phyloP scores from a whole-genome alignment of 768 basidiomycete species.

The Leccinum longicurvipes region DNA sequence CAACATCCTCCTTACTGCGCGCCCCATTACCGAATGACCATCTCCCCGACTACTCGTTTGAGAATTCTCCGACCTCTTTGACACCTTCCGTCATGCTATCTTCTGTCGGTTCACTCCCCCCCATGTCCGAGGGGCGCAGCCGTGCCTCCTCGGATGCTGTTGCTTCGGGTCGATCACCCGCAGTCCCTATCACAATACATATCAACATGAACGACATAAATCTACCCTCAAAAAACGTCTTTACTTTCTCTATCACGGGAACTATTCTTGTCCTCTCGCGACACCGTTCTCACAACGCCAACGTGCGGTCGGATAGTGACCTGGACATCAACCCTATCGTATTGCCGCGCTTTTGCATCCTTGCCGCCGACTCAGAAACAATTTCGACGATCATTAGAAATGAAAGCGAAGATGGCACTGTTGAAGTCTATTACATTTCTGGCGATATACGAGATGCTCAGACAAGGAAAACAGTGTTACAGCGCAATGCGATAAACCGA shows the following conservation, averaged over 20 bases:
- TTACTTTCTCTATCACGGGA: constrained; percentile 66
- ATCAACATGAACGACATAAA: constrained; percentile 78
- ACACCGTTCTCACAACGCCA: constrained; percentile 24
- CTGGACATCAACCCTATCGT: constrained; percentile 50
- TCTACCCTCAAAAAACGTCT: constrained; percentile 58
- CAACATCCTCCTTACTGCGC: constrained; percentile 65
- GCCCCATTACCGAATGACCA: constrained; percentile 67
- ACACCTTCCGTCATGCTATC: constrained; percentile 41
- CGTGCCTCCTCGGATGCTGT: constrained; percentile 36
- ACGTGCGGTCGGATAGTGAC: constrained; percentile 24
- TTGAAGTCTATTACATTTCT: constrained; percentile 62
- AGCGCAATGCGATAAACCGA: constrained; percentile 55
- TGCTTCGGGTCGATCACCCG: constrained; percentile 41
- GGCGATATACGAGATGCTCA: constrained; percentile 60
- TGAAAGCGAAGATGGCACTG: constrained; percentile 45
- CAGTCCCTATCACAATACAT: constrained; percentile 66
- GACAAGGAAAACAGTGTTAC: constrained; percentile 59
- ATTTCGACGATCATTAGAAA: constrained; percentile 59
- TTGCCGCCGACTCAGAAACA: constrained; percentile 63
- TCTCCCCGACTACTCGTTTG: constrained; percentile 74
- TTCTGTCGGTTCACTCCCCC: constrained; percentile 37
- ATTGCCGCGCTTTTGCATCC: constrained; percentile 66
- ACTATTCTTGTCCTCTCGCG: constrained; percentile 58
- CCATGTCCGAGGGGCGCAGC: constrained; percentile 33
- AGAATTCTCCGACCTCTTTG: constrained; percentile 53